Percentiles rank a stretch among this genome's conserved stretches.
Evolutionary conservation across 768 basidiomycete genomes (phyloP).

Genomic region (Sarcodon aspratus): DNA sequence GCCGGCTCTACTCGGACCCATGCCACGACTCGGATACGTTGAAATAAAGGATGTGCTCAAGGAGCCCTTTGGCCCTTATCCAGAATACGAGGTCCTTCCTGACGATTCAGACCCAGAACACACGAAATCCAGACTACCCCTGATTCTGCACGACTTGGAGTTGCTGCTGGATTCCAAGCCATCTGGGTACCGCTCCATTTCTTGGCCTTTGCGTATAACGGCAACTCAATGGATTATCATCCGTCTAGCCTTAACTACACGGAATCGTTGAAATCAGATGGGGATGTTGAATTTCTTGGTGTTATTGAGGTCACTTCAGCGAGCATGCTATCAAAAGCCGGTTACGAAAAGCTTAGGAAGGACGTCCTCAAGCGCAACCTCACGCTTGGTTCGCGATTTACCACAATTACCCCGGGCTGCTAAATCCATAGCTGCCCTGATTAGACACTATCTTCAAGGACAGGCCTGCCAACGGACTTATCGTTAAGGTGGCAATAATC

Average conservation of each 20-base stretch:
- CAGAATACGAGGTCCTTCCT: conserved; percentile 7
- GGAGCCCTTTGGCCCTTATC: conserved; percentile 12
- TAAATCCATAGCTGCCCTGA: too few relatives aligned
- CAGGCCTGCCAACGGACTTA: conserved; percentile 5
- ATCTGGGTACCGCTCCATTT: too few relatives aligned
- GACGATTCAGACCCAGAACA: not conserved
- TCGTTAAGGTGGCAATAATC: conserved; percentile 29
- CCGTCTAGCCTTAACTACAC: too few relatives aligned
- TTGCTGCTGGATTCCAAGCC: too few relatives aligned
- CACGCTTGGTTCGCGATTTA: too few relatives aligned
- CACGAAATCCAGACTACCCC: too few relatives aligned
- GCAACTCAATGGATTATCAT: too few relatives aligned
- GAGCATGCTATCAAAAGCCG: conserved; percentile 38
- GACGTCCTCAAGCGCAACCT: conserved; percentile 32
- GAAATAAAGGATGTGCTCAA: conserved; percentile 3
- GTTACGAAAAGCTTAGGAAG: conserved; percentile 24
- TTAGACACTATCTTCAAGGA: not conserved
- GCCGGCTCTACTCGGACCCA: not conserved
- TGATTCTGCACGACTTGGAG: too few relatives aligned
- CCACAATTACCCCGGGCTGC: too few relatives aligned
- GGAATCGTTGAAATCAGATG: too few relatives aligned
- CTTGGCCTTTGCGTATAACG: too few relatives aligned
- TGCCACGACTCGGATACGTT: not conserved
- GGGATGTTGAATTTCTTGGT: conserved; percentile 21
- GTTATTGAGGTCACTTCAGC: conserved; percentile 32